Evolutionary conservation across 495 filamentous ascomycete species (phyloP), one percentile per base, ranked within the genome.

Genomic region (Bathelium albidoporum): DNA sequence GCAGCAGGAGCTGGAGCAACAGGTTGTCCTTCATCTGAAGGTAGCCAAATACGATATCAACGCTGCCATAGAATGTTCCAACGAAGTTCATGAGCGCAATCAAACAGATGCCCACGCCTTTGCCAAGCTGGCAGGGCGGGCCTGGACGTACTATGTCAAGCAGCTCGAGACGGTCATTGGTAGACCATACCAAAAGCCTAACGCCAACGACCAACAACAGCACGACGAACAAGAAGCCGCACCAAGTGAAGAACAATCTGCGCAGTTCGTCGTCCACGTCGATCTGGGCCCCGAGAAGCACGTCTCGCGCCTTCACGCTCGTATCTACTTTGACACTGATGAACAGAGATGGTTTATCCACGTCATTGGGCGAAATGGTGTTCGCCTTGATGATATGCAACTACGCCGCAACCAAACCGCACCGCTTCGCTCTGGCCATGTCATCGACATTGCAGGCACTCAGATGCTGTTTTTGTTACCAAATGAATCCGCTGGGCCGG

Each of bases 391-490:
- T 71, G 88, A 90, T 63, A 64, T 72, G 16, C 74, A 79, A 20
- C 78, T 94, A 43, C 87, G 86, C 69, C 80, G 83, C 59, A 86
- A 85, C 32, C 77, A 85, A 43, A 80, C 83, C 29, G 81, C 82
- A 29, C 74, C 82, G 22, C 80, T 98, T 36, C 81, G 82, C 22
- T 93, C 89, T 71, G 94, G 94, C 34, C 84, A 90, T 71, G 88
- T 97, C 59, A 86, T 98, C 61, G 89, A 95, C 69, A 87, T 97
- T 73, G 88, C 86, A 64, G 90, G 90, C 53, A 85, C 90, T 5
- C 91, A 97, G 77, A 98, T 98, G 94, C 91, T 97, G 83, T 98
- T 97, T 76, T 88, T 96, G 20, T 81, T 92, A 28, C 90, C 94
- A n/a, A 59, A 64, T 32, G 36, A 65, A n/a, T 26, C 62, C 31